Conservation (phyloP, 495 filamentous ascomycete genomes). For the Hypoxylon crocopeplum region DNA sequence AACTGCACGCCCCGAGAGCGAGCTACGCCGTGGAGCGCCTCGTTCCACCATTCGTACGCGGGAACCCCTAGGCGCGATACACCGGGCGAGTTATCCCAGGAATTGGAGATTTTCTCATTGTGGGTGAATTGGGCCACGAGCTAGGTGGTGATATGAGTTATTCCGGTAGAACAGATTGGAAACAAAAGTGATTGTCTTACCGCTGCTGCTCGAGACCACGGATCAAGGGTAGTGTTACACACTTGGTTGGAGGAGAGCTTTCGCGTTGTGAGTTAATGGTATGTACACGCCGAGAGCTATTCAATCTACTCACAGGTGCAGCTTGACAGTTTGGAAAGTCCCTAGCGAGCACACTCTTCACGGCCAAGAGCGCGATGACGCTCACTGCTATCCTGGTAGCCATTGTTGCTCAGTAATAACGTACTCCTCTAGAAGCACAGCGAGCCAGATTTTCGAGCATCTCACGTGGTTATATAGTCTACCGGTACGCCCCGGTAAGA, state of each 20-base stretch:
- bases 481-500: background rate
- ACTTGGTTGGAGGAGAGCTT: conserved; percentile 50
- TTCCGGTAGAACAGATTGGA: background rate
- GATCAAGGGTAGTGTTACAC: conserved; percentile 48
- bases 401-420: conserved; percentile 1
- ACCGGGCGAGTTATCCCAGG: conserved; percentile 59
- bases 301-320: conserved; percentile 18
- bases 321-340: conserved; percentile 36
- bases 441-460: background rate
- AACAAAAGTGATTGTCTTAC: conserved; percentile 36
- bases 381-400: background rate
- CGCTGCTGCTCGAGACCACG: conserved; percentile 48
- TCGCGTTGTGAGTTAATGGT: background rate
- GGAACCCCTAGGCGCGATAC: conserved; percentile 65
- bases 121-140: conserved; percentile 35
- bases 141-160: conserved; percentile 9
- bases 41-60: conserved; percentile 59
- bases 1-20: conserved; percentile 58
- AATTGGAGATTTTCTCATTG: conserved; percentile 63
- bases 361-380: conserved; percentile 12
- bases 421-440: background rate
- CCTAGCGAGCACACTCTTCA: conserved; percentile 9
- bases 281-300: background rate
- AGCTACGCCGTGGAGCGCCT: conserved; percentile 66
- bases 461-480: conserved; percentile 14